phyloP scores from a whole-genome alignment of 176 grass and related monocot genomes.

The Cymbopogon citratus region DNA sequence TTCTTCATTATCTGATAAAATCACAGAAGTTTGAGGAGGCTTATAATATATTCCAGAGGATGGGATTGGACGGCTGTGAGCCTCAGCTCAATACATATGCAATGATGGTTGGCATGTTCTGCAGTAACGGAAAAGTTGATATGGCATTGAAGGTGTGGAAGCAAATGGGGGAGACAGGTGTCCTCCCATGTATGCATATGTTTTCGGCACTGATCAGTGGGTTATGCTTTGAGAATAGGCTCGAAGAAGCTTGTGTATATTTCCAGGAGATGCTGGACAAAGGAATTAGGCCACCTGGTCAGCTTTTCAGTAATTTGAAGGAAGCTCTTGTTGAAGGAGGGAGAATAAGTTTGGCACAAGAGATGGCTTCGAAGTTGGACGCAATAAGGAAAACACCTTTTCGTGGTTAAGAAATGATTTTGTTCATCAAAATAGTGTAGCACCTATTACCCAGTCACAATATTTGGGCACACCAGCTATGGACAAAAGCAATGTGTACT shows the following conservation, averaged over 20 bases:
- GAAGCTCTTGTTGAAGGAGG: constrained; percentile 50
- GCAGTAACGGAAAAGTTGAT: constrained; percentile 53
- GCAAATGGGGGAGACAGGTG: constrained; percentile 60
- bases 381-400: neutral
- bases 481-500: neutral
- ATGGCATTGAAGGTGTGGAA: constrained; percentile 76
- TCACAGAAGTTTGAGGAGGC: constrained; percentile 46
- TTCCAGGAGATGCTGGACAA: constrained; percentile 72
- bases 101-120: constrained; percentile 72
- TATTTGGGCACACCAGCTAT: neutral
- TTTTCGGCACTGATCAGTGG: constrained; percentile 63
- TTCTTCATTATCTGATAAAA: constrained; percentile 61
- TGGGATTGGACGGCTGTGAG: constrained; percentile 40
- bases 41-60: constrained; percentile 44
- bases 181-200: constrained; percentile 71
- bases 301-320: constrained; percentile 63
- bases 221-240: constrained; percentile 56
- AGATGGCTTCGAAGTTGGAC: neutral
- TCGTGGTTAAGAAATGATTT: neutral
- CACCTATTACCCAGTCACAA: neutral
- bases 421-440: neutral
- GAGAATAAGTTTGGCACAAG: constrained; percentile 33
- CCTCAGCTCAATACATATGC: constrained; percentile 69
- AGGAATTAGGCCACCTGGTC: constrained; percentile 63
- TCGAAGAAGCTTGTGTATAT: constrained; percentile 71